Evolutionary conservation across 2,329 filamentous ascomycete species (phyloP).

Genomic region (Colletotrichum camelliae): DNA sequence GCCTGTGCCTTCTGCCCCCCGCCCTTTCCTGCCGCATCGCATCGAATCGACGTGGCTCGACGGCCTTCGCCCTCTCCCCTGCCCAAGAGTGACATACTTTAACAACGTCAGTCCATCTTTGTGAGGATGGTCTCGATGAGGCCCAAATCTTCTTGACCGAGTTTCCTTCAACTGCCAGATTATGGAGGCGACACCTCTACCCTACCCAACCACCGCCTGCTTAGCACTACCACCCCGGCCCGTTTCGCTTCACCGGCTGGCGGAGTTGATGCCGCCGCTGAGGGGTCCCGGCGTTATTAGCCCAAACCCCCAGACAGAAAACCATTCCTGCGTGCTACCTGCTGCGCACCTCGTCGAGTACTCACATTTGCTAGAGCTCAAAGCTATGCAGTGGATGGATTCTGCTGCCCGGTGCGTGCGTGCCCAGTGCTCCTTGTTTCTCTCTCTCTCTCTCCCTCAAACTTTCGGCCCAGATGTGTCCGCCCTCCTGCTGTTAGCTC

Average conservation of each 20-base stretch:
- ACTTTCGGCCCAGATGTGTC: neutral
- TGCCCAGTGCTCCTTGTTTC: neutral
- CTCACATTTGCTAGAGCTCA: neutral
- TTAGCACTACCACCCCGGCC: conserved; percentile 13
- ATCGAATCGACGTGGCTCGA: conserved; percentile 21
- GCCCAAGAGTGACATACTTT: conserved; percentile 1
- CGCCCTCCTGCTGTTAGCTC: neutral
- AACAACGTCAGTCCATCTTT: conserved; percentile 8
- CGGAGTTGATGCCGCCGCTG: conserved; percentile 20
- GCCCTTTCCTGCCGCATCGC: conserved; percentile 20
- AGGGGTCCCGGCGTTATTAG: conserved; percentile 16
- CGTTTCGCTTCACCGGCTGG: conserved; percentile 22
- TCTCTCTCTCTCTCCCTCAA: neutral
- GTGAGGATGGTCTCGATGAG: conserved; percentile 21
- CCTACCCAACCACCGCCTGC: conserved; percentile 17
- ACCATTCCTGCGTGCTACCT: neutral
- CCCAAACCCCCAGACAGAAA: neutral
- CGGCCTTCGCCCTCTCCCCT: conserved; percentile 1
- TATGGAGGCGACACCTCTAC: neutral
- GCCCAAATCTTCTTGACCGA: conserved; percentile 19
- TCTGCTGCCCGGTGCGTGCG: neutral
- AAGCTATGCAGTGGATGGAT: neutral
- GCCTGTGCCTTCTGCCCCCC: conserved; percentile 1
- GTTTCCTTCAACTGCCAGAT: conserved; percentile 13
- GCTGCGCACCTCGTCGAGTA: neutral